Evolutionary conservation across 176 grass and related monocot species (phyloP).

Genomic region (Avena sativa): DNA sequence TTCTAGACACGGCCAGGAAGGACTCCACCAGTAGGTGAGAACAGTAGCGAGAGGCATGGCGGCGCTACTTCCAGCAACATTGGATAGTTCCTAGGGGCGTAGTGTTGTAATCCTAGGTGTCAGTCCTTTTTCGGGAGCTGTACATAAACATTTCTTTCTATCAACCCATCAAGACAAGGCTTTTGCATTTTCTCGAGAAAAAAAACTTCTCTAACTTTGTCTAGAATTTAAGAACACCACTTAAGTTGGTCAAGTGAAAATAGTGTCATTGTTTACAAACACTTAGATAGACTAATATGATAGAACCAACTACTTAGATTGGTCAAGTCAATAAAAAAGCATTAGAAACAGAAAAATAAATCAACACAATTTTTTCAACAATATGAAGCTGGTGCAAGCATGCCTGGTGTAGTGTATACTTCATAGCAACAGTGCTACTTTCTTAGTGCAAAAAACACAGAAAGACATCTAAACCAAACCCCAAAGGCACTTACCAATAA

Average conservation of each 20-base stretch:
- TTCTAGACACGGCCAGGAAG: not conserved
- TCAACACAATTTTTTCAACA: not conserved
- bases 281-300: not conserved
- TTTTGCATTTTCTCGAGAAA: not conserved
- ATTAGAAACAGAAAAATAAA: conserved; percentile 22
- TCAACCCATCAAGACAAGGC: not conserved
- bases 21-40: not conserved
- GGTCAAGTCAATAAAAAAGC: not conserved
- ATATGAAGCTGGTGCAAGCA: conserved; percentile 13
- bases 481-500: conserved; percentile 69
- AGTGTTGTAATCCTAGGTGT: not conserved
- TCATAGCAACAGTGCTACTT: not conserved
- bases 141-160: not conserved
- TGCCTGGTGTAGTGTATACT: not conserved
- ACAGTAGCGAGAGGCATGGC: not conserved
- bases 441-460: not conserved
- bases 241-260: conserved; percentile 1
- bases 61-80: too few species aligned
- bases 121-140: not conserved
- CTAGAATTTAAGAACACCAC: not conserved
- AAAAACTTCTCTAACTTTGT: not conserved
- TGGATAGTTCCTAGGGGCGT: not conserved
- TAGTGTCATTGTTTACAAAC: not conserved
- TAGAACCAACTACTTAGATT: not conserved
- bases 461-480: conserved; percentile 8